phyloP scores from a whole-genome alignment of 1,284 basidiomycete species.

The Puccinia polysora region DNA sequence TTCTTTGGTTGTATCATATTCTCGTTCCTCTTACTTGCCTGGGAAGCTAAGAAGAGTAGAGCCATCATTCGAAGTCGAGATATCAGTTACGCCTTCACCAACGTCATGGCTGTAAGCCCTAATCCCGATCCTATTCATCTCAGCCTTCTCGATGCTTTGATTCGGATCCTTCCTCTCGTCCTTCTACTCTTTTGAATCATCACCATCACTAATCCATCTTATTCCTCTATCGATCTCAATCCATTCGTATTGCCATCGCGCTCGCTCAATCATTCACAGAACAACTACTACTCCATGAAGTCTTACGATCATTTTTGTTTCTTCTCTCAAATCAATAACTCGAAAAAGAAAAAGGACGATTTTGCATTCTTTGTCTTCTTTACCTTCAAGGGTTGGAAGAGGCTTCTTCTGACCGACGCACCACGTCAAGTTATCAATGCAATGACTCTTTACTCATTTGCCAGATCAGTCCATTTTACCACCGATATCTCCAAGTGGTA shows the following conservation, averaged over 20 bases:
- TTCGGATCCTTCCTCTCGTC: neutral
- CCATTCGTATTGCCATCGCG: neutral
- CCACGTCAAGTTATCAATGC: conserved; percentile 96
- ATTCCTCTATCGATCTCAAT: conserved; percentile 10
- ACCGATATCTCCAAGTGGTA: conserved; percentile 63
- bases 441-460: conserved; percentile 85
- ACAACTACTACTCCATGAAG: conserved; percentile 57
- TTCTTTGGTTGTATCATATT: conserved; percentile 98
- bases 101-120: conserved; percentile 68
- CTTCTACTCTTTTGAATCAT: neutral
- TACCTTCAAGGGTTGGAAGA: conserved; percentile 99
- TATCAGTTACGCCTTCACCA: conserved; percentile 94
- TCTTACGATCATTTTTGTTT: conserved; percentile 97
- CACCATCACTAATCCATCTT: neutral
- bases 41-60: conserved; percentile 85
- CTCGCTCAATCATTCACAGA: too few relatives aligned
- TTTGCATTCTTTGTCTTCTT: conserved; percentile 99
- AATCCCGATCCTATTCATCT: conserved; percentile 57
- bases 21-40: conserved; percentile 85
- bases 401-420: conserved; percentile 85
- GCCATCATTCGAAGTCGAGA: conserved; percentile 90
- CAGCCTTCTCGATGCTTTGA: neutral
- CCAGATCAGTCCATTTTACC: conserved; percentile 67
- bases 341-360: conserved; percentile 91
- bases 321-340: conserved; percentile 91